These are phyloP conservation scores for Hyphopichia fennica DNA, from an alignment of 1,139 yeast species.

Conservation along the genomic window DNA sequence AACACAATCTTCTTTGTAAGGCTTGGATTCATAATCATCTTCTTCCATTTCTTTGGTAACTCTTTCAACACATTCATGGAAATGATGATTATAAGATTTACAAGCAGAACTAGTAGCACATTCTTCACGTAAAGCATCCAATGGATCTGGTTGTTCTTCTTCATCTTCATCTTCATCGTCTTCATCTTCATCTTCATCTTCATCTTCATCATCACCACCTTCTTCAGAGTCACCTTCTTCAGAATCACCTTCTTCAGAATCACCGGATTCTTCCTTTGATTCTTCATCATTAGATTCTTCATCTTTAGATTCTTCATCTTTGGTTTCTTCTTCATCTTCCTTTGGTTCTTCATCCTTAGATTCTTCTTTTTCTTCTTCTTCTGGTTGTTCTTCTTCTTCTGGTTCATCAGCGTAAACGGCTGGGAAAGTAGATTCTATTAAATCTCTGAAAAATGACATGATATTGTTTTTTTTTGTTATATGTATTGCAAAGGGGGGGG, in stretches of 20 bases:
- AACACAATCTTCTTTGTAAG: constrained; percentile 94
- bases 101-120: constrained; percentile 70
- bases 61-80: constrained; percentile 92
- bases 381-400: constrained; percentile 15
- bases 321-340: constrained; percentile 62
- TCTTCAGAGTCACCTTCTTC: constrained; percentile 46
- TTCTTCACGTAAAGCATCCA: constrained; percentile 65
- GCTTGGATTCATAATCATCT: constrained; percentile 73
- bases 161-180: constrained; percentile 80
- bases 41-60: constrained; percentile 86
- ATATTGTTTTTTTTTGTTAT: neutral
- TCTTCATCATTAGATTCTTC: constrained; percentile 24
- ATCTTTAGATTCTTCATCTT: constrained; percentile 7
- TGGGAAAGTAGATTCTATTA: constrained; percentile 81
- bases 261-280: constrained; percentile 22
- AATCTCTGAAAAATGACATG: constrained; percentile 68
- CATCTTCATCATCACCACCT: constrained; percentile 56
- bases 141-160: constrained; percentile 69
- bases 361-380: constrained; percentile 20
- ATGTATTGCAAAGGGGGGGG: neutral
- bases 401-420: constrained; percentile 85
- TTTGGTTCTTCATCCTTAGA: constrained; percentile 17
- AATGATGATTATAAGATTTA: constrained; percentile 80
- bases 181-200: constrained; percentile 67
- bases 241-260: constrained; percentile 34